phyloP scores from a whole-genome alignment of 2,329 filamentous ascomycete species.

The Aureobasidium leucospermi region DNA sequence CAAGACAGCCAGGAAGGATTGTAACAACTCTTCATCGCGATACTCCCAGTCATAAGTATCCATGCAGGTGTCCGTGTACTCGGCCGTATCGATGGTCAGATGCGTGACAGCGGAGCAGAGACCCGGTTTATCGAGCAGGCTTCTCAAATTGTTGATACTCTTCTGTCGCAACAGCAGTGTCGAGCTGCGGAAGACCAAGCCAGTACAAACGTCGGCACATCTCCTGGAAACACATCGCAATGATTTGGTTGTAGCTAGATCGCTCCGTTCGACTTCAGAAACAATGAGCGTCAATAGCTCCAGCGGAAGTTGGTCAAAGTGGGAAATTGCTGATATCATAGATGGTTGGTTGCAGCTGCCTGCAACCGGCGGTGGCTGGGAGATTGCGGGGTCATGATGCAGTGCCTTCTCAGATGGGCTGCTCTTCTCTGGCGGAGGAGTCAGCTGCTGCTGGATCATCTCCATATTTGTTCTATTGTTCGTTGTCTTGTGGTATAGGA shows the following conservation, averaged over 20 bases:
- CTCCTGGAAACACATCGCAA: constrained; percentile 12
- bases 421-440: constrained; percentile 7
- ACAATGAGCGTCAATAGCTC: constrained; percentile 5
- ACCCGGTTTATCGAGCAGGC: not conserved
- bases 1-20: constrained; percentile 1
- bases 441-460: not conserved
- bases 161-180: not conserved
- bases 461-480: not conserved
- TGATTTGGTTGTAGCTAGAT: not conserved
- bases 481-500: not conserved
- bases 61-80: constrained; percentile 10
- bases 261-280: not conserved
- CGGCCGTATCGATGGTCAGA: constrained; percentile 5
- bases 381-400: not conserved
- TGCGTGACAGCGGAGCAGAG: not conserved
- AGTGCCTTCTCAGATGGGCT: not conserved
- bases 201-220: not conserved
- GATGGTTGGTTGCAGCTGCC: not conserved
- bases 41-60: constrained; percentile 13
- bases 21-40: constrained; percentile 3
- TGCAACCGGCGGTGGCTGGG: not conserved
- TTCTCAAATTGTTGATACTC: not conserved
- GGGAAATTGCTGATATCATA: not conserved
- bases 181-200: constrained; percentile 3
- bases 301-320: not conserved